These are phyloP conservation scores for Berberis thunbergii DNA, from an alignment of 164 flowering plant species.

Conservation along the genomic window DNA sequence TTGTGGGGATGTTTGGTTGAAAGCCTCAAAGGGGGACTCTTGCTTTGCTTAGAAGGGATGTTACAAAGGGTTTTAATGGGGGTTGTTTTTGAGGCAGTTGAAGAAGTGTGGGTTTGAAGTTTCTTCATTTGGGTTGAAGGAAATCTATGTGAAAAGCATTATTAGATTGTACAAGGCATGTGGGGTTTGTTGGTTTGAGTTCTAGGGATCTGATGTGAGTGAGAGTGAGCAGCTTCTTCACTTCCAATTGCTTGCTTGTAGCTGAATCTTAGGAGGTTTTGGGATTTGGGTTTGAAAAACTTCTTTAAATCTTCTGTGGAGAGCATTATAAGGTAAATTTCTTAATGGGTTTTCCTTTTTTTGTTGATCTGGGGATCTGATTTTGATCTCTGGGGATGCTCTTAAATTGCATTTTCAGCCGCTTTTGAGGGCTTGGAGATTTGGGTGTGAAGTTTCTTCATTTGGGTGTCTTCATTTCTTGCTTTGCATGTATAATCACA, in stretches of 20 bases:
- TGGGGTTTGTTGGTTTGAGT: constrained; percentile 4
- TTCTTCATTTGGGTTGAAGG: not conserved
- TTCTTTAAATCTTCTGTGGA: not conserved
- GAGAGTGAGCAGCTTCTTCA: not conserved
- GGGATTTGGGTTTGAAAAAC: constrained; percentile 1
- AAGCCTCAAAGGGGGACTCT: too few relatives aligned
- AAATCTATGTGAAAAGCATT: not conserved
- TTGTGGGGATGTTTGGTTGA: too few relatives aligned
- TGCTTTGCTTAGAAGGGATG: constrained; percentile 38
- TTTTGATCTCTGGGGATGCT: constrained; percentile 14
- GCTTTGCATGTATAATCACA: not conserved
- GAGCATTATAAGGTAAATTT: not conserved
- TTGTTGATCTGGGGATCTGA: constrained; percentile 16
- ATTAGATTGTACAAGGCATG: constrained; percentile 5
- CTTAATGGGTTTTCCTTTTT: not conserved
- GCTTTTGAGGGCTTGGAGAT: constrained; percentile 19
- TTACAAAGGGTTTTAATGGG: not conserved
- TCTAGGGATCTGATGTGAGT: constrained; percentile 20
- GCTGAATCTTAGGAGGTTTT: not conserved
- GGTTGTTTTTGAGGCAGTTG: constrained; percentile 14
- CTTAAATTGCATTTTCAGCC: constrained; percentile 17
- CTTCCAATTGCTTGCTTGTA: too few relatives aligned
- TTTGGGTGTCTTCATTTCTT: constrained; percentile 7
- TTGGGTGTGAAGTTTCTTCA: constrained; percentile 12
- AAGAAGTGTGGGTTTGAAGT: constrained; percentile 14